phyloP scores from a whole-genome alignment of 768 basidiomycete genomes.

The Lactarius tabidus region DNA sequence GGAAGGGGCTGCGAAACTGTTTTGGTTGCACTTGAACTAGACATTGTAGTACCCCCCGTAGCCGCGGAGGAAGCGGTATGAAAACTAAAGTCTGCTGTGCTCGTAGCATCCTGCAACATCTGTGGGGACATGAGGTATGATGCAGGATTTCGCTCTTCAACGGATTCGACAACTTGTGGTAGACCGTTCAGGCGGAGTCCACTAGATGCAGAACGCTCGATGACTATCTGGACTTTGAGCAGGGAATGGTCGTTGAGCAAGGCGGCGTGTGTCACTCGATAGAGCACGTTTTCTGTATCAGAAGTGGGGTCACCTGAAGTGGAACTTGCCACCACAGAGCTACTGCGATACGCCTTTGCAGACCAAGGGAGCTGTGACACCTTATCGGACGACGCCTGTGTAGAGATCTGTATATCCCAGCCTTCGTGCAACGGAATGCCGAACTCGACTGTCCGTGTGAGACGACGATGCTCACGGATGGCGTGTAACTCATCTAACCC shows the following conservation, averaged over 20 bases:
- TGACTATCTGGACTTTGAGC: constrained; percentile 71
- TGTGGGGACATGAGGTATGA: constrained; percentile 56
- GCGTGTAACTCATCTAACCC: constrained; percentile 63
- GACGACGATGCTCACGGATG: constrained; percentile 60
- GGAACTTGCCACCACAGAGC: constrained; percentile 33
- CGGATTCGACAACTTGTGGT: constrained; percentile 58
- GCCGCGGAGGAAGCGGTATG: constrained; percentile 57
- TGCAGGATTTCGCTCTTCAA: constrained; percentile 65
- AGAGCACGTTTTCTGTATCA: constrained; percentile 49
- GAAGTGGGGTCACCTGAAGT: constrained; percentile 32
- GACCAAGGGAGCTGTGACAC: constrained; percentile 75
- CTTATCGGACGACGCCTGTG: constrained; percentile 67
- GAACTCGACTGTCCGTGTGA: constrained; percentile 77
- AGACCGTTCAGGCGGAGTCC: constrained; percentile 86
- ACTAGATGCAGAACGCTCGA: constrained; percentile 76
- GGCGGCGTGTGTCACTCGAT: constrained; percentile 69
- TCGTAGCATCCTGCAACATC: constrained; percentile 70
- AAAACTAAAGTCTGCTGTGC: constrained; percentile 64
- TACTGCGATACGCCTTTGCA: constrained; percentile 50
- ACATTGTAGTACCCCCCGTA: constrained; percentile 31
- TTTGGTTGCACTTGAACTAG: constrained; percentile 29
- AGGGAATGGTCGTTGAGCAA: constrained; percentile 72
- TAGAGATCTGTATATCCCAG: constrained; percentile 83
- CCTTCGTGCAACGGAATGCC: constrained; percentile 70
- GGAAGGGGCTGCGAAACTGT: constrained; percentile 32